Evolutionary conservation across 2,329 filamentous ascomycete species (phyloP), one percentile per base, ranked within the genome.

Genomic region (Phyllosticta citribraziliensis): DNA sequence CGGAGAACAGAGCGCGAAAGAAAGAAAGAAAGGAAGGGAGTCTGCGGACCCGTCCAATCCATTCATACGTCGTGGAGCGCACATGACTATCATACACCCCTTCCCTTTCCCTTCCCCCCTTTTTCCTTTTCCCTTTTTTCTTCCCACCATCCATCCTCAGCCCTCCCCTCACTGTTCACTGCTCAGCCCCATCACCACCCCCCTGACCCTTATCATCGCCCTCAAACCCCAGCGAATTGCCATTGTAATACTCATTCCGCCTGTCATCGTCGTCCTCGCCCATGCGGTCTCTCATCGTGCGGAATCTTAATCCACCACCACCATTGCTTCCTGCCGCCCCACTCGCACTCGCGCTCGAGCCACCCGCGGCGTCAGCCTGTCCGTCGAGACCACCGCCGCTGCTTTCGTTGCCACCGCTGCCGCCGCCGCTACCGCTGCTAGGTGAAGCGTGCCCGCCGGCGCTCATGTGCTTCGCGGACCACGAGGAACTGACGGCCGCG

Each of bases 151-250:
- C 22, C 22, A 22, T 22, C 22, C 22, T 2, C 24, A 51, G 5
- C 17, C 40, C n/a, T 14, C 9, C 51, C 57, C 14, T 52, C 33
- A n/a, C 30, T 27, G 33, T 1, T 59, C 57, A 12, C 47, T 27
- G 33, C 2, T 59, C 57, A 12, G 27, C 51, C 8, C 22, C 33
- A 19, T 59, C 33, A 2, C 47, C 67, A 52, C 78, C 79, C 25
- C 84, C 80, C 56, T 86, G 80, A 40, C 81, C 82, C 57, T 74
- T 6, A 40, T 71, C 27, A 73, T 70, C 78, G 86, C 83, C 69
- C 88, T 82, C 65, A 88, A 89, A 66, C 88, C 88, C 60, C 87
- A 72, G 85, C 88, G 89, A 70, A 40, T 96, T 97, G 1, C 92
- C 92, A 69, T 97, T 97, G 70, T 97, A 96, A 55, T 95, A 82